phyloP scores from a whole-genome alignment of 2,329 filamentous ascomycete species.

The Sclerotinia sclerotiorum region DNA sequence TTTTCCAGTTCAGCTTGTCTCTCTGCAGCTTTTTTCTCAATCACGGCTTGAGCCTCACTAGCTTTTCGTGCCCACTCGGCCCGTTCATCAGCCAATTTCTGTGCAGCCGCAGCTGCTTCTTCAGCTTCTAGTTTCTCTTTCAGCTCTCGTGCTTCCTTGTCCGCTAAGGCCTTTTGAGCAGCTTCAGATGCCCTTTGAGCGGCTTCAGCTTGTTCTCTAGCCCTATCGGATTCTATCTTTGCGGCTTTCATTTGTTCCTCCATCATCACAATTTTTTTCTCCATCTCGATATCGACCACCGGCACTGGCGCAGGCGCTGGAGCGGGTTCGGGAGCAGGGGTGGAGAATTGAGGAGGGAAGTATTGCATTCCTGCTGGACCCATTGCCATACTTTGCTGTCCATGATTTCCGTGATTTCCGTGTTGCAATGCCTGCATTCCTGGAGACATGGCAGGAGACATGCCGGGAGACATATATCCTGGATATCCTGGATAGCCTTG shows the following conservation, averaged over 20 bases:
- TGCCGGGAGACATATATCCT: constrained; percentile 28
- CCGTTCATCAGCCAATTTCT: constrained; percentile 46
- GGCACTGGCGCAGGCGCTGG: constrained; percentile 22
- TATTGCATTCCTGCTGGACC: constrained; percentile 27
- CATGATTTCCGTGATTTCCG: constrained; percentile 14
- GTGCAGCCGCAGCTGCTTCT: constrained; percentile 46
- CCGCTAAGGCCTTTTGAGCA: constrained; percentile 48
- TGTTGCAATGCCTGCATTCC: constrained; percentile 18
- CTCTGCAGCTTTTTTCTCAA: constrained; percentile 29
- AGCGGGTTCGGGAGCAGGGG: constrained; percentile 32
- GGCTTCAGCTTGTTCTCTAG: constrained; percentile 45
- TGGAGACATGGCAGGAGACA: constrained; percentile 25
- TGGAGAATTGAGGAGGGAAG: constrained; percentile 33
- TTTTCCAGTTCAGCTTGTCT: constrained; percentile 26
- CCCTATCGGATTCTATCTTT: constrained; percentile 42
- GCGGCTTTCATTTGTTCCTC: constrained; percentile 52
- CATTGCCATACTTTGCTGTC: constrained; percentile 20
- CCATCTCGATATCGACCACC: constrained; percentile 37
- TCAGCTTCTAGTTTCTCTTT: constrained; percentile 31
- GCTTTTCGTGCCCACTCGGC: constrained; percentile 44
- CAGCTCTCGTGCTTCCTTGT: constrained; percentile 41
- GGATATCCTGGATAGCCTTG: constrained; percentile 33
- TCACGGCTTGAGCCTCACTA: constrained; percentile 46
- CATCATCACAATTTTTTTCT: constrained; percentile 61
- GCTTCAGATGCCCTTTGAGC: constrained; percentile 19